These are phyloP conservation scores for Starmerella vaccinii DNA, from an alignment of 805 yeast species.

Conservation along the genomic window DNA sequence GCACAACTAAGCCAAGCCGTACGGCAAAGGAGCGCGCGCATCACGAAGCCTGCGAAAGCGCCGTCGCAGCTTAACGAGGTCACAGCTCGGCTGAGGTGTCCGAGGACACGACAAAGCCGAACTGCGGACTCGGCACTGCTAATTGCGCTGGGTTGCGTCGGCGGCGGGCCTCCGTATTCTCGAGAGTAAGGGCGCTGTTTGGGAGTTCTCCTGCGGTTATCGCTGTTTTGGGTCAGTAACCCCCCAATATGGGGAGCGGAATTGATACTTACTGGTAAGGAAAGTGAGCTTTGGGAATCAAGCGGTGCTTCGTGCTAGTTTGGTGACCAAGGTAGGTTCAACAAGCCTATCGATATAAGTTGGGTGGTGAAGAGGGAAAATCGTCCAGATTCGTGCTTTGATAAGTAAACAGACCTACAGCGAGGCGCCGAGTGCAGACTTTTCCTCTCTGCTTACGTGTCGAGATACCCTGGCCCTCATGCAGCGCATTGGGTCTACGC, in stretches of 20 bases:
- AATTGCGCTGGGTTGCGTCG: too few relatives aligned
- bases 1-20: not conserved
- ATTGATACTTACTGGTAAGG: slow-evolving; percentile 20
- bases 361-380: slow-evolving; percentile 4
- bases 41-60: too few relatives aligned
- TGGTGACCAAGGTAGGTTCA: not conserved
- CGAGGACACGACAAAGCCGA: too few relatives aligned
- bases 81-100: too few relatives aligned
- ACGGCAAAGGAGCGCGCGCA: too few relatives aligned
- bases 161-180: not conserved
- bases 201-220: not conserved
- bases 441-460: slow-evolving; percentile 1
- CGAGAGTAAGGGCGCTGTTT: not conserved
- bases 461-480: not conserved
- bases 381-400: not conserved
- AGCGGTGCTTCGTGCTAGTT: slow-evolving; percentile 4
- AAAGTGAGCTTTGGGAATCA: slow-evolving; percentile 11
- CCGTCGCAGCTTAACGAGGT: too few relatives aligned
- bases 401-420: slow-evolving; percentile 3
- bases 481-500: not conserved
- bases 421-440: slow-evolving; percentile 7
- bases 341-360: slow-evolving; percentile 2
- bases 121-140: too few relatives aligned
- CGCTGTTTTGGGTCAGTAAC: not conserved
- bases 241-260: not conserved